These are phyloP conservation scores for Pichia cephalocereana DNA, from an alignment of 805 yeast species.

Conservation along the genomic window DNA sequence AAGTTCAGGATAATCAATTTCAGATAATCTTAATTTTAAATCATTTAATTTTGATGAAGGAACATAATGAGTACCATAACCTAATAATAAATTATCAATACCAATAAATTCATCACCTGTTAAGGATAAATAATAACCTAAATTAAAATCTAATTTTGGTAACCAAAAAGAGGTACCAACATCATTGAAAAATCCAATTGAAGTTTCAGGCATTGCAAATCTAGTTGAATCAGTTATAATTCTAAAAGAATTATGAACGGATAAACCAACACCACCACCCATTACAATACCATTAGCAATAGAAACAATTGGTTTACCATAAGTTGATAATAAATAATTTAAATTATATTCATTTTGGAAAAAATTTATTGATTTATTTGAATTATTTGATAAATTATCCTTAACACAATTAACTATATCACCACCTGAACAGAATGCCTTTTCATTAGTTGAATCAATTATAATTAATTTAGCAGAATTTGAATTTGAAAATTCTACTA, in stretches of 20 bases:
- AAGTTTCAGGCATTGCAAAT: slow-evolving; percentile 97
- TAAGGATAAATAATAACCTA: slow-evolving; percentile 79
- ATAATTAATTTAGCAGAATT: slow-evolving; percentile 55
- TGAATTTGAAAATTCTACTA: slow-evolving; percentile 69
- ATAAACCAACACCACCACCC: slow-evolving; percentile 97
- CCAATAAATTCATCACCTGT: slow-evolving; percentile 79
- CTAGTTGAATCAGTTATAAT: slow-evolving; percentile 86
- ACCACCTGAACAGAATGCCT: slow-evolving; percentile 92
- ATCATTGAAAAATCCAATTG: slow-evolving; percentile 93
- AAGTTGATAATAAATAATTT: slow-evolving; percentile 73
- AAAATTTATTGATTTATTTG: slow-evolving; percentile 46
- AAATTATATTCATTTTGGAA: slow-evolving; percentile 76
- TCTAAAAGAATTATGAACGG: slow-evolving; percentile 87
- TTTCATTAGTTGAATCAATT: slow-evolving; percentile 54
- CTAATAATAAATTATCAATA: slow-evolving; percentile 70
- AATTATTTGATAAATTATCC: slow-evolving; percentile 39
- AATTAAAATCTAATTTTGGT: slow-evolving; percentile 69
- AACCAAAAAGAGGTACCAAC: slow-evolving; percentile 90
- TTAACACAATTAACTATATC: slow-evolving; percentile 79
- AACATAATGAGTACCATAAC: slow-evolving; percentile 87
- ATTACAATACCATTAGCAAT: slow-evolving; percentile 86
- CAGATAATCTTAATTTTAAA: slow-evolving; percentile 56
- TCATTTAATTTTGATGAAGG: slow-evolving; percentile 54
- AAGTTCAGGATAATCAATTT: slow-evolving; percentile 32
- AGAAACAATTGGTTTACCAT: slow-evolving; percentile 77